These are phyloP conservation scores for Orbilia oligospora DNA, from an alignment of 2,329 filamentous ascomycete species.

Conservation along the genomic window DNA sequence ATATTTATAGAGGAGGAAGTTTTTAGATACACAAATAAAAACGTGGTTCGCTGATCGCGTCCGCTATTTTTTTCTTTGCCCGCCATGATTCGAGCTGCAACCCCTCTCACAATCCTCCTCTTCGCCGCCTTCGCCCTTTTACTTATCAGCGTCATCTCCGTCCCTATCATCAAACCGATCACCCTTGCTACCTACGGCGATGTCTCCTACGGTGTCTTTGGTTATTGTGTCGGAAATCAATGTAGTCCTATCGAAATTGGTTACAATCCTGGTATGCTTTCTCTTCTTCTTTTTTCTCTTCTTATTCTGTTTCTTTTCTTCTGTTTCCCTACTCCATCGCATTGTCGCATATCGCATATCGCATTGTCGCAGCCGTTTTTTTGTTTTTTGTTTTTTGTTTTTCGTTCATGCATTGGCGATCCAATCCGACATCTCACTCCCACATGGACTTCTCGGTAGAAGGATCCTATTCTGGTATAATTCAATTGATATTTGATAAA, in stretches of 20 bases:
- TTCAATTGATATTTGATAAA: no score
- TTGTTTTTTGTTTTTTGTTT: neutral
- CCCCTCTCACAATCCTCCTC: slow-evolving; percentile 88
- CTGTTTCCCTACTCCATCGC: no score
- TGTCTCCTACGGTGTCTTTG: slow-evolving; percentile 91
- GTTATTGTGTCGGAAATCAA: slow-evolving; percentile 78
- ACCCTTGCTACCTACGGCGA: slow-evolving; percentile 83
- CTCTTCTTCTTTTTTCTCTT: slow-evolving; percentile 65
- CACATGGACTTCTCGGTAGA: neutral
- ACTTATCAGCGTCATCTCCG: slow-evolving; percentile 88
- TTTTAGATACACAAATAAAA: no score
- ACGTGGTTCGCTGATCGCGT: neutral
- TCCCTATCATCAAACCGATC: slow-evolving; percentile 87
- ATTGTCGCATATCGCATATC: no score
- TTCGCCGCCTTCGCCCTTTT: slow-evolving; percentile 87
- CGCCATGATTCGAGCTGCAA: slow-evolving; percentile 82
- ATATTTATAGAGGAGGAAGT: no score
- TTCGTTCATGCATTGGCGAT: neutral
- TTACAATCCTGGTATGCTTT: slow-evolving; percentile 83
- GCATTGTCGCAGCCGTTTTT: no score
- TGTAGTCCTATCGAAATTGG: slow-evolving; percentile 85
- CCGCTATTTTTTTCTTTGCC: neutral
- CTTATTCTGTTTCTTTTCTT: no score
- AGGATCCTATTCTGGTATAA: neutral
- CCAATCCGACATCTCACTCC: neutral